Conservation (phyloP, 805 yeast genomes). For the Candida coquimbonensis region DNA sequence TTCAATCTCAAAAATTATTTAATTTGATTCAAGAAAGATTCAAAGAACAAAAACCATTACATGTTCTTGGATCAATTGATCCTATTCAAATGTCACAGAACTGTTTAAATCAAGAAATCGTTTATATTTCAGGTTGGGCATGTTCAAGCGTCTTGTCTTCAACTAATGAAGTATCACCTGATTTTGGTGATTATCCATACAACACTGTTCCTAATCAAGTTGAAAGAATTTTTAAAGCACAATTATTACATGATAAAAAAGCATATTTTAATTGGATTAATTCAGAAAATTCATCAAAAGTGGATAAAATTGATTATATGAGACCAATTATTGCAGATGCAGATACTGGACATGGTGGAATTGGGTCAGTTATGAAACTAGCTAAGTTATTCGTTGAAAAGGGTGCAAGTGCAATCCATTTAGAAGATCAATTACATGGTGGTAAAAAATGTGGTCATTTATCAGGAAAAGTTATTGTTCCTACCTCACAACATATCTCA, state of each 20-base stretch:
- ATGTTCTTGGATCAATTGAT: constrained; percentile 55
- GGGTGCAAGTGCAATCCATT: constrained; percentile 62
- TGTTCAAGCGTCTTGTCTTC: constrained; percentile 49
- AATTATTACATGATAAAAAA: constrained; percentile 49
- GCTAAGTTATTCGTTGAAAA: constrained; percentile 60
- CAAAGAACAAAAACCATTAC: constrained; percentile 38
- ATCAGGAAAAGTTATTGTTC: constrained; percentile 56
- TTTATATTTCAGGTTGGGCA: constrained; percentile 59
- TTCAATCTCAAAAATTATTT: constrained; percentile 48
- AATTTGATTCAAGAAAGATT: constrained; percentile 35
- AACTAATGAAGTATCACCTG: constrained; percentile 59
- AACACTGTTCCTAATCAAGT: constrained; percentile 66
- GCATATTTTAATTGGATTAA: constrained; percentile 35
- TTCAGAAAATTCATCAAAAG: constrained; percentile 14
- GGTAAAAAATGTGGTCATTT: constrained; percentile 62
- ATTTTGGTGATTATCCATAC: constrained; percentile 64
- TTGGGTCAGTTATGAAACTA: constrained; percentile 54
- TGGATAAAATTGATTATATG: constrained; percentile 38
- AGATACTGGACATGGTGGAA: constrained; percentile 62
- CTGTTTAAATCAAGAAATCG: constrained; percentile 43
- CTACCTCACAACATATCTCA: constrained; percentile 48
- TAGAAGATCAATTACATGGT: constrained; percentile 60
- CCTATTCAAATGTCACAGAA: constrained; percentile 57
- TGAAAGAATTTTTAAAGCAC: constrained; percentile 51
- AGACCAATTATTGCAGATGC: constrained; percentile 62